Base-by-base conservation (phyloP, 2,329 filamentous ascomycete genomes). In the Chaetomiaceae sp. region DNA sequence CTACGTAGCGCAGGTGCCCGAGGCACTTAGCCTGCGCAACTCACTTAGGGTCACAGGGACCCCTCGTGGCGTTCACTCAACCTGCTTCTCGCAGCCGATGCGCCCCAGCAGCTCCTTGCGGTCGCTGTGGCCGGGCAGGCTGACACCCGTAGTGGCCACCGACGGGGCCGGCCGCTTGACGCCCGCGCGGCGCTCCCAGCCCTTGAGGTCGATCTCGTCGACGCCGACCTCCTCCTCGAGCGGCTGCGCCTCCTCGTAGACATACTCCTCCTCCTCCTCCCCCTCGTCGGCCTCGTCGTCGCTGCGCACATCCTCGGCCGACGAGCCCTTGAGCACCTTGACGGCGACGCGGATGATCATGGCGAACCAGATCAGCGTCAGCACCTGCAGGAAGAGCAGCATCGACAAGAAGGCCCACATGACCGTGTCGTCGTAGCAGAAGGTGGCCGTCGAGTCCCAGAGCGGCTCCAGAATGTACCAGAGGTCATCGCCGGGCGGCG, bases 321-420 rank as follows among this genome's bases (percentile, higher is more conserved):
- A 74, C 30, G 75, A 78, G 26, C 91, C 90, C 41, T 75, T 78
- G 29, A 97, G 62, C 6, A 97, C 89, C 51, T 84, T 83, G 52
- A 85, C 75, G 18, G 89, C 89, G 2, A 98, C 86, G 47, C 82
- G 80, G 32, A 90, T 67, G 56, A 97, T 95, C 81, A 95, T 86
- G 52, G 73, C 75, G 61, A 97, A 95, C 93, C 93, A 97, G 51
- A 71, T 75, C 29, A 95, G 70, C 26, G 86, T 89, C 43, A 98
- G 76, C 18, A 75, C 71, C 66, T 97, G 89, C 18, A 98, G 74
- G 30, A 83, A 76, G 11, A 94, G 71, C 3, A 98, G 79, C 32
- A 88, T 75, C 9, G 75, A 73, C 14, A 97, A 71, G 69, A 97
- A 97, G 11, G 75, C 73, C 75, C 79, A 86, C 58, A 84, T 83